These are phyloP conservation scores for Hericium rajendrae DNA, from an alignment of 768 basidiomycete genomes.

Conservation along the genomic window DNA sequence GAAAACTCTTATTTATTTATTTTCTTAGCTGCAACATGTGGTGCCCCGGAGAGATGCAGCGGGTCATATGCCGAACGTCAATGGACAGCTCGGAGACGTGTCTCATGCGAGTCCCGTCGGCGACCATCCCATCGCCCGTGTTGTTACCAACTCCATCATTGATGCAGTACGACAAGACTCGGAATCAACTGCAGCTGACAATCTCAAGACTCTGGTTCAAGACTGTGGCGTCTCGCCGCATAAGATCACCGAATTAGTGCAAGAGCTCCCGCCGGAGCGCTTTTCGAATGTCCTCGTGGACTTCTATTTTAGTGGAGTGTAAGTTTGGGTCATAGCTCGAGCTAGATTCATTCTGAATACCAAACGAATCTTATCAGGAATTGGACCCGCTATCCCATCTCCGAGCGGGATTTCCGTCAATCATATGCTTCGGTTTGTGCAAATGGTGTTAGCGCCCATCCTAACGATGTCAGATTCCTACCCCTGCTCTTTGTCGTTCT, in stretches of 20 bases:
- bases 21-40: constrained; percentile 41
- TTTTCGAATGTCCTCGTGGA: constrained; percentile 73
- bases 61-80: constrained; percentile 10
- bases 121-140: constrained; percentile 19
- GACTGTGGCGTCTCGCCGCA: constrained; percentile 90
- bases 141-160: constrained; percentile 25
- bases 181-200: constrained; percentile 60
- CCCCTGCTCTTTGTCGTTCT: constrained; percentile 91
- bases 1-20: neutral
- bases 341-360: neutral
- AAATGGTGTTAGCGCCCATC: constrained; percentile 57
- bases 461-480: constrained; percentile 73
- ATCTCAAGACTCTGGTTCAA: constrained; percentile 75
- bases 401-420: constrained; percentile 71
- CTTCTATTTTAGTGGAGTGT: constrained; percentile 73
- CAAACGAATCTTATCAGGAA: constrained; percentile 41
- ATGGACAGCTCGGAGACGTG: neutral
- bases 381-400: constrained; percentile 89
- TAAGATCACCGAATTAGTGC: constrained; percentile 81
- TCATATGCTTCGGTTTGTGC: constrained; percentile 57
- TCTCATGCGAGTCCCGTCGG: constrained; percentile 8
- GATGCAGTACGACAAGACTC: constrained; percentile 33
- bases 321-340: constrained; percentile 18
- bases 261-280: constrained; percentile 75
- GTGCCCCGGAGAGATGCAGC: constrained; percentile 25